phyloP scores from a whole-genome alignment of 2,329 filamentous ascomycete species.

The Botrytis elliptica region DNA sequence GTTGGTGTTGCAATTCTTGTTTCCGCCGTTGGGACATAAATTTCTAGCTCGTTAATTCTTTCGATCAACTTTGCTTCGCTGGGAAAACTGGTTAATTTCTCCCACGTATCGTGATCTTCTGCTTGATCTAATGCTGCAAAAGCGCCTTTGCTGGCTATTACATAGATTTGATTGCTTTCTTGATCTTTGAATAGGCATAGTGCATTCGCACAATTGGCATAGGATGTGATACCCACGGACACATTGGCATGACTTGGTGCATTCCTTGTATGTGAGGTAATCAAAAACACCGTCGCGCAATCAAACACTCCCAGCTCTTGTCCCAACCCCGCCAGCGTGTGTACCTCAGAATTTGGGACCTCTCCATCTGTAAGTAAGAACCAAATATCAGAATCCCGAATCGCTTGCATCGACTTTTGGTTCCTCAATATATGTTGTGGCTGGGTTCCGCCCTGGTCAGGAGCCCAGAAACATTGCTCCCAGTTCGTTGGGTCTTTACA shows the following conservation, averaged over 20 bases:
- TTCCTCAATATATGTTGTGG: neutral
- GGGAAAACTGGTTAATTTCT: neutral
- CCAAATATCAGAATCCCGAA: neutral
- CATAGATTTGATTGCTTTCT: neutral
- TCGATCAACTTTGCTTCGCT: neutral
- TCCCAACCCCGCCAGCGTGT: neutral
- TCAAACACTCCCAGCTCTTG: neutral
- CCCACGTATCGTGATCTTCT: neutral
- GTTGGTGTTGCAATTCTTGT: neutral
- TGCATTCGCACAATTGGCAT: neutral
- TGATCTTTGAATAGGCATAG: neutral
- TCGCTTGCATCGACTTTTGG: neutral
- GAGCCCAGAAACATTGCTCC: neutral
- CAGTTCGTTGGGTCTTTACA: neutral
- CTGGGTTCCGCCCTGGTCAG: neutral
- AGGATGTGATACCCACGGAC: conserved; percentile 1
- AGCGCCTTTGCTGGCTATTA: conserved; percentile 1
- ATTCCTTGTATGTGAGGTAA: neutral
- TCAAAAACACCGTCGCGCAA: conserved; percentile 3
- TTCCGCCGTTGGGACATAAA: neutral
- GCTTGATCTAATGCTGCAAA: neutral
- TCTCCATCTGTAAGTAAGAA: conserved; percentile 7
- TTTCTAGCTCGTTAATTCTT: neutral
- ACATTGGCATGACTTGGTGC: neutral
- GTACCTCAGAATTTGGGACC: neutral